phyloP scores from a whole-genome alignment of 2,329 filamentous ascomycete genomes.

The Hymenoscyphus fraxineus region DNA sequence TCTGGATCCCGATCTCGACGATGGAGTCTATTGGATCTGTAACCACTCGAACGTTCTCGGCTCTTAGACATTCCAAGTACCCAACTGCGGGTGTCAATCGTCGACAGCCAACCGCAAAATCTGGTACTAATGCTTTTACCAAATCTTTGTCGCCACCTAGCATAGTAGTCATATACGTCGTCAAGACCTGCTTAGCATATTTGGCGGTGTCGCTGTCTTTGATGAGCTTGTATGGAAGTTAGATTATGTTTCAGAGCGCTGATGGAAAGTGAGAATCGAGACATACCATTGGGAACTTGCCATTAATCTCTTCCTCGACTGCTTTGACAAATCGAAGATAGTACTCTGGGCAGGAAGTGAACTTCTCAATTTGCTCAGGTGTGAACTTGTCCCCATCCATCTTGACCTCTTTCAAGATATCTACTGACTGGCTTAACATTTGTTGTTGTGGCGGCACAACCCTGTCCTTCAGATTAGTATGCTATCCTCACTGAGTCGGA shows the following conservation, averaged over 20 bases:
- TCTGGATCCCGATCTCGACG: slow-evolving; percentile 34
- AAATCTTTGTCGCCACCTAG: slow-evolving; percentile 48
- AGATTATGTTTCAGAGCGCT: slow-evolving; percentile 37
- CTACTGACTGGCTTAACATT: slow-evolving; percentile 38
- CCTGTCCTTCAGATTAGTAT: neutral
- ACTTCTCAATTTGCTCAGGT: slow-evolving; percentile 46
- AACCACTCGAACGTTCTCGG: slow-evolving; percentile 35
- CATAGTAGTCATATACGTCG: slow-evolving; percentile 45
- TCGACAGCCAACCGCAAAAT: slow-evolving; percentile 41
- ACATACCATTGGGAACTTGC: slow-evolving; percentile 31
- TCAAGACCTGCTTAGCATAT: slow-evolving; percentile 8
- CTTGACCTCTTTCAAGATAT: slow-evolving; percentile 39
- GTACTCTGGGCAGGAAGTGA: slow-evolving; percentile 43
- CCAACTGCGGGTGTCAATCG: slow-evolving; percentile 40
- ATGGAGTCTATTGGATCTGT: slow-evolving; percentile 44
- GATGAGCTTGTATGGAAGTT: slow-evolving; percentile 36
- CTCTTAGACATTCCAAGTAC: slow-evolving; percentile 37
- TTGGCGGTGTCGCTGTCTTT: slow-evolving; percentile 14
- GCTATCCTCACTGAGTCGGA: neutral
- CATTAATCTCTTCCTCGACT: slow-evolving; percentile 39
- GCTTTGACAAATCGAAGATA: slow-evolving; percentile 46
- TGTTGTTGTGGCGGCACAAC: slow-evolving; percentile 38
- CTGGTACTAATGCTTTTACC: slow-evolving; percentile 43
- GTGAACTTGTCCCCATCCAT: slow-evolving; percentile 41
- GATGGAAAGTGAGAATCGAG: neutral